Percentiles rank a stretch among this genome's conserved stretches.
Evolutionary conservation across 306 rosid species (phyloP).

Genomic region (Ormosia semicastrata): DNA sequence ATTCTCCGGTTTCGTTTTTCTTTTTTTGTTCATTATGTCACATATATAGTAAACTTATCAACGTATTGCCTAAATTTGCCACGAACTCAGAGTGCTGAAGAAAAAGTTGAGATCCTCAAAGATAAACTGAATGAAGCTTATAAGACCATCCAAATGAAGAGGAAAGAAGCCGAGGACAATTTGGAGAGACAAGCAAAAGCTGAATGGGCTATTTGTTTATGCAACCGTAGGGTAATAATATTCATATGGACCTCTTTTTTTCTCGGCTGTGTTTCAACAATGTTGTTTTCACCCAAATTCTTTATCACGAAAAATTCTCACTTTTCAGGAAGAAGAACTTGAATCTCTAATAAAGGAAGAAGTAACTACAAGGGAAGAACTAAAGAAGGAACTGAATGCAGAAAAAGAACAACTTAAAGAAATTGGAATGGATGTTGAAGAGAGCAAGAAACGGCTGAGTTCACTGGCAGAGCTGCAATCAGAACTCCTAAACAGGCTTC

Average conservation of each 20-base stretch:
- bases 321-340: conserved; percentile 49
- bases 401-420: conserved; percentile 46
- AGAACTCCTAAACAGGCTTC: conserved; percentile 57
- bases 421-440: conserved; percentile 43
- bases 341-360: conserved; percentile 51
- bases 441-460: conserved; percentile 45
- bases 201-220: conserved; percentile 64
- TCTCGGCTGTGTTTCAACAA: too few species aligned
- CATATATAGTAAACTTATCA: too few species aligned
- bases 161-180: conserved; percentile 51
- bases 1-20: conserved; percentile 3
- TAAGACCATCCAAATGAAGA: conserved; percentile 42
- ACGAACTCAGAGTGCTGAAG: conserved; percentile 41
- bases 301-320: too few species aligned
- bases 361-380: conserved; percentile 26
- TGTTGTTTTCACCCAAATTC: neutral
- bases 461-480: conserved; percentile 48
- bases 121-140: conserved; percentile 47
- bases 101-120: conserved; percentile 43
- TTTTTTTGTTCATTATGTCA: too few species aligned
- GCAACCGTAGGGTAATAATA: conserved; percentile 51
- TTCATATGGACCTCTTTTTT: neutral
- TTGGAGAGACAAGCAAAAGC: conserved; percentile 59
- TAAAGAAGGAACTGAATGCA: conserved; percentile 34
- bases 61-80: neutral